Evolutionary conservation across 2,329 filamentous ascomycete species (phyloP).

Genomic region (Fusarium gaditjirri): DNA sequence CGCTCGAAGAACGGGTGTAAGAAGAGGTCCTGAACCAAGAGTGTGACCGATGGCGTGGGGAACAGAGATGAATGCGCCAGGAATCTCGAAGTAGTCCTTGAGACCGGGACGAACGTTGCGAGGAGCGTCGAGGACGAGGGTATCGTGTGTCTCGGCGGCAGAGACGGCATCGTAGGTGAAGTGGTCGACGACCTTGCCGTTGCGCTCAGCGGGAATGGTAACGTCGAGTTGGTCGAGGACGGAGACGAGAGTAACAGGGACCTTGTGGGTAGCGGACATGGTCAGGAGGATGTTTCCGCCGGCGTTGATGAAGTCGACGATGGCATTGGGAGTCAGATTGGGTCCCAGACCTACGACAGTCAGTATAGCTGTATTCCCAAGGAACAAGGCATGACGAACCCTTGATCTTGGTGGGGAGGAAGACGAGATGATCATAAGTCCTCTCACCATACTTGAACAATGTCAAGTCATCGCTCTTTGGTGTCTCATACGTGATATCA

Average conservation of each 20-base stretch:
- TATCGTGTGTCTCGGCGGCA: slow-evolving; percentile 86
- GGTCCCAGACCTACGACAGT: slow-evolving; percentile 78
- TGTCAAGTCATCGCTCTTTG: slow-evolving; percentile 79
- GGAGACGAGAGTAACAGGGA: slow-evolving; percentile 78
- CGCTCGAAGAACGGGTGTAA: slow-evolving; percentile 84
- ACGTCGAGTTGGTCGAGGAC: slow-evolving; percentile 91
- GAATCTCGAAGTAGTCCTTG: slow-evolving; percentile 77
- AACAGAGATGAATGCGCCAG: slow-evolving; percentile 75
- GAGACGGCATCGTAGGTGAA: slow-evolving; percentile 88
- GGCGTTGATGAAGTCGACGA: slow-evolving; percentile 91
- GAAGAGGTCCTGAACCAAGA: slow-evolving; percentile 79
- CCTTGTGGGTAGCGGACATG: slow-evolving; percentile 76
- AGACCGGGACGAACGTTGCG: slow-evolving; percentile 72
- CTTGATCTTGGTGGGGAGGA: slow-evolving; percentile 92
- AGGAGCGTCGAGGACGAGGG: slow-evolving; percentile 81
- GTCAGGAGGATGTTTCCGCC: slow-evolving; percentile 91
- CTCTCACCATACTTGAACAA: slow-evolving; percentile 89
- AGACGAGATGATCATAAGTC: slow-evolving; percentile 88
- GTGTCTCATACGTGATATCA: slow-evolving; percentile 81
- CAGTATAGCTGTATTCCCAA: slow-evolving; percentile 5
- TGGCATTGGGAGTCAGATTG: slow-evolving; percentile 82
- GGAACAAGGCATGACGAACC: slow-evolving; percentile 60
- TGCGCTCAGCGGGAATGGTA: slow-evolving; percentile 84
- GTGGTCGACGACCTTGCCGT: slow-evolving; percentile 89
- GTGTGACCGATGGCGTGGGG: slow-evolving; percentile 83